Percentiles rank a stretch among this genome's conserved stretches.
Conservation (phyloP, 108 stramenopile genomes). For the Fragilaria radians region DNA sequence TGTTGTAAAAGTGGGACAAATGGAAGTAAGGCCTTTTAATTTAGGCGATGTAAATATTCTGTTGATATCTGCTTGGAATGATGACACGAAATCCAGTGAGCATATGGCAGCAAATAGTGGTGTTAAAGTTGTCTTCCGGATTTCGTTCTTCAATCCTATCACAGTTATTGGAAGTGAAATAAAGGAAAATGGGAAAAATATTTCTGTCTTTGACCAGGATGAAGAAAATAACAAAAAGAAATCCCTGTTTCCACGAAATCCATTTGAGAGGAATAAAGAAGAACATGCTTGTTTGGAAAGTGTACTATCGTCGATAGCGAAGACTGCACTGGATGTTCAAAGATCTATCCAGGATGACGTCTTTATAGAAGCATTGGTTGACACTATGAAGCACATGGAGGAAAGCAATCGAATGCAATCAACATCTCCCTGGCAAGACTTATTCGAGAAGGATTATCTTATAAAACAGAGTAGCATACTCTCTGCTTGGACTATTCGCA, state of each 20-base stretch:
- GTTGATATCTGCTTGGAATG: slow-evolving; percentile 24
- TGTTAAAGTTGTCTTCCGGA: slow-evolving; percentile 27
- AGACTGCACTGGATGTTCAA: background rate
- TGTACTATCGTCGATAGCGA: background rate
- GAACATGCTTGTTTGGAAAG: background rate
- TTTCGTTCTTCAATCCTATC: slow-evolving; percentile 35
- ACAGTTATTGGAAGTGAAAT: background rate
- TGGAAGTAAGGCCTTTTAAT: slow-evolving; percentile 7
- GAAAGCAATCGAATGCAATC: too few relatives aligned
- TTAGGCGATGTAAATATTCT: slow-evolving; percentile 40
- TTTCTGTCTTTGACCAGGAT: too few relatives aligned
- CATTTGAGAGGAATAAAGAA: background rate
- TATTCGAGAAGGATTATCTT: background rate
- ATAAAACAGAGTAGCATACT: slow-evolving; percentile 10
- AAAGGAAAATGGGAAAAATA: background rate
- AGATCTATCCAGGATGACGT: background rate
- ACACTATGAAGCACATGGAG: background rate
- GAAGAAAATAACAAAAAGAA: too few relatives aligned
- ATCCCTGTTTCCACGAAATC: too few relatives aligned
- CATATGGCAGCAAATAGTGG: background rate
- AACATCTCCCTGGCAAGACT: background rate
- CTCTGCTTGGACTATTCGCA: slow-evolving; percentile 48
- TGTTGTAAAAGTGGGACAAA: background rate
- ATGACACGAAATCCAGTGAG: slow-evolving; percentile 2
- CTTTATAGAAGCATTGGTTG: background rate